Base-by-base conservation (phyloP, 495 filamentous ascomycete species). In the Cercophora samala region DNA sequence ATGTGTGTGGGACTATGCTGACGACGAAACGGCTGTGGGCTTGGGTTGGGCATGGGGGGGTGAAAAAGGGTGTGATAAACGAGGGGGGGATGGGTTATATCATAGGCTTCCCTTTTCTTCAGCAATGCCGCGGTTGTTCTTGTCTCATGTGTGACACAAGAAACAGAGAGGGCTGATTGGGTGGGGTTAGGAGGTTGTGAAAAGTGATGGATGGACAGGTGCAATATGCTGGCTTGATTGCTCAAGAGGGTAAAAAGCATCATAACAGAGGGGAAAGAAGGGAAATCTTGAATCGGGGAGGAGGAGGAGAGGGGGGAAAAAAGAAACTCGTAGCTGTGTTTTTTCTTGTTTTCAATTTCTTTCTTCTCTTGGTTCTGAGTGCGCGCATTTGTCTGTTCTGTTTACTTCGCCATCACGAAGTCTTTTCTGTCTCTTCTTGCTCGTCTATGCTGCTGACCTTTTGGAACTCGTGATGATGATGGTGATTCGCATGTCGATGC, bases 371-470 rank as follows among this genome's bases (percentile, higher is more conserved):
- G 15, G 66, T 54, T 63, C 63, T 63, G 37, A 63, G 58, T 26
- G 59, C 65, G 64, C 24, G 60, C 22, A 24, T 64, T 19, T 60
- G 37, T 56, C 65, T 65, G 58, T 60, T n/a, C 8, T 69, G 46
- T 63, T 65, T 63, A 26, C 59, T 60, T 26, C 62, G 66, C 64
- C 24, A 37, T 72, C 65, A 76, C 32, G 64, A 76, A 64, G 73
- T 69, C 72, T 85, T 83, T 68, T 87, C 85, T 26, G 80, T 82
- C 75, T 87, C 85, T 69, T 88, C 85, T 72, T 87, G 83, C 74
- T 86, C 84, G 66, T 86, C 82, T 72, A 84, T 80, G 73, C 84
- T 87, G 65, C 77, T 76, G 64, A 74, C 77, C 60, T 70, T 82
- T 53, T 73, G 74, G 65, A 86, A 84, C 68, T 80, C 76, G 63